A percentile compares a stretch with the other conserved stretches of the same genome.
These are phyloP conservation scores for Arabis hirsuta DNA, from an alignment of 345 rosid species.

Conservation along the genomic window DNA sequence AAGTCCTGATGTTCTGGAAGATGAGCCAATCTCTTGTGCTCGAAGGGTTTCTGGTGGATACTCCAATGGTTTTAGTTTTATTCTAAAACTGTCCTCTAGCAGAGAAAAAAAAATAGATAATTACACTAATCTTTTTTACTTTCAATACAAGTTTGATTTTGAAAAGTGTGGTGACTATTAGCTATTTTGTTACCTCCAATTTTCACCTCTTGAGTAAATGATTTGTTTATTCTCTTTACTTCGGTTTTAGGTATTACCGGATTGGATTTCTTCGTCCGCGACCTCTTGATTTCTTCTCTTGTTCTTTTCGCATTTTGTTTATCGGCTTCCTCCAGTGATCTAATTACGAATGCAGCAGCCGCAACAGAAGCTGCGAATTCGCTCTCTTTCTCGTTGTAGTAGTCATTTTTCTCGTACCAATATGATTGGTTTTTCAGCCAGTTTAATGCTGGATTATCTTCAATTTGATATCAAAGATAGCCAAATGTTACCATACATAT, in stretches of 20 bases:
- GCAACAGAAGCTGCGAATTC: conserved; percentile 66
- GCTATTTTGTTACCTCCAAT: conserved; percentile 39
- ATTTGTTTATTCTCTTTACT: conserved; percentile 36
- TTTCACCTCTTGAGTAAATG: conserved; percentile 43
- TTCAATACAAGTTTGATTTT: not conserved
- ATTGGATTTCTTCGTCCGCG: conserved; percentile 29
- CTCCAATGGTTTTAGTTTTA: not conserved
- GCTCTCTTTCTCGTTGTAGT: conserved; percentile 39
- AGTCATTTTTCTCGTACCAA: conserved; percentile 46
- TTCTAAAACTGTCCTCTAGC: conserved; percentile 21
- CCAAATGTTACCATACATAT: not conserved
- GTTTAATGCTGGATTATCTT: conserved; percentile 47
- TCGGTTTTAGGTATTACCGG: conserved; percentile 27
- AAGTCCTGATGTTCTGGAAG: conserved; percentile 38
- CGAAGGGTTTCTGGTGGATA: conserved; percentile 2
- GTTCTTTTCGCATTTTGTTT: conserved; percentile 36
- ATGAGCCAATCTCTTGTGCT: conserved; percentile 25
- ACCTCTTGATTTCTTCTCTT: conserved; percentile 49
- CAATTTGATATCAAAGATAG: conserved; percentile 7
- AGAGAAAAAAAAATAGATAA: not conserved
- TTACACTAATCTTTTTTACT: not conserved
- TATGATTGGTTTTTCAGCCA: conserved; percentile 51
- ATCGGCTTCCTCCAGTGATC: conserved; percentile 51
- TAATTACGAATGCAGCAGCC: conserved; percentile 58
- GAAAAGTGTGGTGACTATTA: not conserved